Evolutionary conservation across 495 filamentous ascomycete genomes (phyloP), one percentile per base, ranked within the genome.

Genomic region (Hamigera avellanea): DNA sequence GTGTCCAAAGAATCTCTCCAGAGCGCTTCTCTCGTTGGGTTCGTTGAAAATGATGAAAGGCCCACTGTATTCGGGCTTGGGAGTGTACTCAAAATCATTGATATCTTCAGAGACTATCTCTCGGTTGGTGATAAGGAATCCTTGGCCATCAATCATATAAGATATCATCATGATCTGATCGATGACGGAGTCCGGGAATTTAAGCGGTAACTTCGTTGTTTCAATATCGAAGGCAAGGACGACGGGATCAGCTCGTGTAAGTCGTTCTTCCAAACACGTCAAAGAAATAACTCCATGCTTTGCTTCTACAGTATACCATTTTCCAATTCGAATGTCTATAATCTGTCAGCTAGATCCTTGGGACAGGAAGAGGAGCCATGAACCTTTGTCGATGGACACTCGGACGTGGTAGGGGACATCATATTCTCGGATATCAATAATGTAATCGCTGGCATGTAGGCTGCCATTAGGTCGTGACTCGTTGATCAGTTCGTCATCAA

Each of bases 141-240:
- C 91, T 61, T 95, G 89, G 1, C 93, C 91, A 49, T 99, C 91
- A 44, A 99, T 96, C 91, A 99, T 99, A 62, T 96, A 99, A 12
- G 93, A 96, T 47, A 99, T 93, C 91, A 99, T 99, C 89, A 99
- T 99, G 46, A 99, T 80, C 59, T 94, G 91, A 61, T 99, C 91
- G 44, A 94, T 79, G 2, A 84, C 70, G 0, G 91, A 80, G 53
- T 96, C 93, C n/a, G 91, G 91, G 52, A 99, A 99, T 56, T 99
- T 99, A 33, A 99, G 66, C 10, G 91, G 91, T 23, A 93, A 68
- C 48, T 99, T 99, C 3, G 86, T 93, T 15, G 91, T 96, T 54
- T 99, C 91, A 50, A 99, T 99, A 75, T 99, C 91, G 61, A 76
- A 99, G 9, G 91, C 91, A 65, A 99, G 80, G 13, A 99, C 83